Evolutionary conservation across 176 grass and related monocot genomes (phyloP).

Genomic region (Coix lacrymajobi): DNA sequence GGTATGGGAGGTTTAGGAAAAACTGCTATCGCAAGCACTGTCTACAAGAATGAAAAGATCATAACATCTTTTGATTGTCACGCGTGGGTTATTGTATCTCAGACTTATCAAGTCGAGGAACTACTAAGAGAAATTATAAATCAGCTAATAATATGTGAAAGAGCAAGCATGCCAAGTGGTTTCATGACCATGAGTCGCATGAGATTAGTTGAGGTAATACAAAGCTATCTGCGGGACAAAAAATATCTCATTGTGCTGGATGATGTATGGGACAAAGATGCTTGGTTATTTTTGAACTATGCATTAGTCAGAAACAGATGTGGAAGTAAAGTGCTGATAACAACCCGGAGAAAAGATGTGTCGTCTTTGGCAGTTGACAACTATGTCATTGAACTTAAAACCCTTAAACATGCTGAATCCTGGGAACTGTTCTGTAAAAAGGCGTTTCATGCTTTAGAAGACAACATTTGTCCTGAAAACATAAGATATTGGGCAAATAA

Average conservation of each 20-base stretch:
- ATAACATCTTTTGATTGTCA: constrained; percentile 4
- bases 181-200: neutral
- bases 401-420: constrained; percentile 1
- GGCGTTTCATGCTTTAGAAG: neutral
- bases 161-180: neutral
- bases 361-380: neutral
- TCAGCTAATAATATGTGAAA: neutral
- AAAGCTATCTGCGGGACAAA: neutral
- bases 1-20: constrained; percentile 49
- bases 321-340: constrained; percentile 32
- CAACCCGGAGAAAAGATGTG: constrained; percentile 18
- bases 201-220: neutral
- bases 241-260: constrained; percentile 33
- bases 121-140: constrained; percentile 26
- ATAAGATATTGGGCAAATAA: constrained; percentile 6
- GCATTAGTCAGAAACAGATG: neutral
- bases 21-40: constrained; percentile 12
- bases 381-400: neutral
- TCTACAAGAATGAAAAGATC: constrained; percentile 13
- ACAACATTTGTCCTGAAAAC: constrained; percentile 1
- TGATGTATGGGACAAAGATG: constrained; percentile 20
- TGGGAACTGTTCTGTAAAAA: constrained; percentile 35
- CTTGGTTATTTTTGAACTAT: neutral
- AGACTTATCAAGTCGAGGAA: constrained; percentile 14
- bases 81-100: constrained; percentile 23